Conservation (phyloP, 257 asterid genomes). For the Solanum peruvianum region DNA sequence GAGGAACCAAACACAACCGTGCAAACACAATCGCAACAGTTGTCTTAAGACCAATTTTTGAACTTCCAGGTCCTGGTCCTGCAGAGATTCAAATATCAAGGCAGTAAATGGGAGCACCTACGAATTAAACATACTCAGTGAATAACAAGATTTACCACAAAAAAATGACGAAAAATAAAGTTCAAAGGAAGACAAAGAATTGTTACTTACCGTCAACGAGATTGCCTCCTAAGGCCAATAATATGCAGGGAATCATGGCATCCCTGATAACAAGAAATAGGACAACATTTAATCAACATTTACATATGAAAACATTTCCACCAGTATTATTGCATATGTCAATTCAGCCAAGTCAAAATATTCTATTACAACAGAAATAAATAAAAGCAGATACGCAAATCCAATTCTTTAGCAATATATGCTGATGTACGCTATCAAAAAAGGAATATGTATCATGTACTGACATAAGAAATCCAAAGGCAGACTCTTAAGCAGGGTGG, state of each 20-base stretch:
- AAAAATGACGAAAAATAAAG: not conserved
- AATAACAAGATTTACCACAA: not conserved
- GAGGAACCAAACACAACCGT: constrained; percentile 81
- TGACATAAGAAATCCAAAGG: not conserved
- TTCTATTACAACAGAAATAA: not conserved
- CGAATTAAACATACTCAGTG: not conserved
- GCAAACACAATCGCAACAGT: constrained; percentile 79
- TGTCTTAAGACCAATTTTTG: constrained; percentile 72
- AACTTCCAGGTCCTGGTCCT: constrained; percentile 71
- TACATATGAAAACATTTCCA: not conserved
- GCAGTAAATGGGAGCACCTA: not conserved
- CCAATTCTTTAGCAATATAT: not conserved
- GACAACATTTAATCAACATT: not conserved
- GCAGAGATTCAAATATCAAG: constrained; percentile 9
- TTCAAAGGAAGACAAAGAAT: not conserved
- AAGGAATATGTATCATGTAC: not conserved
- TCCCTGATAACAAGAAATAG: constrained; percentile 43
- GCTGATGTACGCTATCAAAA: not conserved
- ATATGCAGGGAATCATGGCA: constrained; percentile 97
- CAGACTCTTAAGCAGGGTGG: not conserved
- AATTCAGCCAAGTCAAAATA: not conserved
- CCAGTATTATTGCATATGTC: not conserved
- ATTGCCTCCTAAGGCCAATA: constrained; percentile 98
- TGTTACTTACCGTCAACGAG: constrained; percentile 65
- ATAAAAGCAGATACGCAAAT: not conserved